Evolutionary conservation across 2,329 filamentous ascomycete species (phyloP), one percentile per base, ranked within the genome.

Genomic region (Shiraia sp.): DNA sequence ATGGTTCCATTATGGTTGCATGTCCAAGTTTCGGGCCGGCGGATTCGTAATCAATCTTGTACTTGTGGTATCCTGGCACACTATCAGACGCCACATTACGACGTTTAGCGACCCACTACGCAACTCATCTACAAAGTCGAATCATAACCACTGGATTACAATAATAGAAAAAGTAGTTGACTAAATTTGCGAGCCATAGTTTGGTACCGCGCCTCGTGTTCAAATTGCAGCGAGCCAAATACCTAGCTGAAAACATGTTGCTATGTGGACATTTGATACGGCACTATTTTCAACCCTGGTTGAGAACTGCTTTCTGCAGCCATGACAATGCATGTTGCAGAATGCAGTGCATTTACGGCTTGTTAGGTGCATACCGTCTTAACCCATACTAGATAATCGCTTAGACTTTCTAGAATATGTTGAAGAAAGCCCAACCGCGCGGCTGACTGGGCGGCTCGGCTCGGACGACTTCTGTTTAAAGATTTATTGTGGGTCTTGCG

Each of bases 371-470:
- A 22, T 22, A 22, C 8, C 4, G 4, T 22, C 19, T 22, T 22
- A 22, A 14, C 10, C 26, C 10, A 4, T 28, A 28, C 26, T 12
- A 10, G 26, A 28, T 14, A 28, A 14, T 28, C 24, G 25, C 5
- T 23, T 22, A 25, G 23, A 24, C 16, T 28, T 41, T 36, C 17
- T 13, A 35, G 41, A 45, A 45, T 19, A 23, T 32, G 17, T 28
- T 29, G 41, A 26, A 40, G 22, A 22, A 25, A 44, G 36, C 32
- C 19, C 42, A 49, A 29, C 42, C 46, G 46, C 46, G 45, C 45
- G 45, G 41, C 36, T 47, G 40, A 32, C 35, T 19, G 42, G 36
- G 39, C 45, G 45, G 45, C 45, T 48, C 41, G 36, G 41, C 32
- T 48, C 45, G 36, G 45, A 26, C 34, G 29, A 45, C 32, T 27